These are phyloP conservation scores for Kazachstania bromeliacearum DNA, from an alignment of 805 yeast species.

Conservation along the genomic window DNA sequence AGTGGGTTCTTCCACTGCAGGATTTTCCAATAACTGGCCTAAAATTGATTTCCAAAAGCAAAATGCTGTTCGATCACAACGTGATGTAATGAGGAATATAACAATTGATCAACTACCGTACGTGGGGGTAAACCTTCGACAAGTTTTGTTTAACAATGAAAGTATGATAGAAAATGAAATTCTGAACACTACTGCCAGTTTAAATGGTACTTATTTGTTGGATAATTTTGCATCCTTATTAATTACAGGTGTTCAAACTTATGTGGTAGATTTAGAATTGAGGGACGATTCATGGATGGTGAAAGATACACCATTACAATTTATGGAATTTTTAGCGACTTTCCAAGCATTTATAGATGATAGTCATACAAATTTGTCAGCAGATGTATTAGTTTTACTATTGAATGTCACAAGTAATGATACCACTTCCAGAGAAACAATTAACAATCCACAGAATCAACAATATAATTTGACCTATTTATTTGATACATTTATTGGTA, in stretches of 20 bases:
- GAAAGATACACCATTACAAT: slow-evolving; percentile 12
- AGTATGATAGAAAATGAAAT: slow-evolving; percentile 27
- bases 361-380: slow-evolving; percentile 40
- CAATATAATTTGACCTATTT: slow-evolving; percentile 16
- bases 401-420: slow-evolving; percentile 23
- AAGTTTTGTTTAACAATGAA: slow-evolving; percentile 22
- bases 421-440: not conserved
- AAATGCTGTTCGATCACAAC: slow-evolving; percentile 36
- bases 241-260: slow-evolving; percentile 36
- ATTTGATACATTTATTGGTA: slow-evolving; percentile 11
- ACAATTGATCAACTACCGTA: slow-evolving; percentile 33
- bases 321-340: slow-evolving; percentile 21
- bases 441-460: not conserved
- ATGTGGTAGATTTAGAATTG: slow-evolving; percentile 50
- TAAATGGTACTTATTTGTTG: slow-evolving; percentile 19
- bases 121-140: slow-evolving; percentile 33
- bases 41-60: slow-evolving; percentile 23
- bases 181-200: not conserved
- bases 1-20: too few species aligned
- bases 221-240: slow-evolving; percentile 27
- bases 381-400: slow-evolving; percentile 35
- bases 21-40: slow-evolving; percentile 32
- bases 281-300: slow-evolving; percentile 33
- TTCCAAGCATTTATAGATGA: slow-evolving; percentile 30
- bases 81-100: slow-evolving; percentile 36